Conservation (phyloP, 2,329 filamentous ascomycete species). For the Ascochyta pisi region DNA sequence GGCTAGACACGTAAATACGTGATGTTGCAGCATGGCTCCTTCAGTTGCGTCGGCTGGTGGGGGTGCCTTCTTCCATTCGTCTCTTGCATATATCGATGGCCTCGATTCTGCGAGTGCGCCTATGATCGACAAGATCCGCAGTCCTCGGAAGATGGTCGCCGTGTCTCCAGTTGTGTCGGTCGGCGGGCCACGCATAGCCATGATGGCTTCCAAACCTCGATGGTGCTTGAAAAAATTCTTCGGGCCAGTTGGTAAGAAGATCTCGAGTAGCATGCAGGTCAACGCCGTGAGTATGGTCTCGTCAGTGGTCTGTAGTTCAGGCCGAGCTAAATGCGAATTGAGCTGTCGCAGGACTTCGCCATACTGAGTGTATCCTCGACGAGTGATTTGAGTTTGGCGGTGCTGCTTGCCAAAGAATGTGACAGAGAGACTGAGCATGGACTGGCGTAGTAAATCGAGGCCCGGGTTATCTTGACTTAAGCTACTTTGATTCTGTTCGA, state of each 20-base stretch:
- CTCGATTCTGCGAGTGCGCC: constrained; percentile 27
- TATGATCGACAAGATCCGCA: constrained; percentile 35
- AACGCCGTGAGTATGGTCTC: constrained; percentile 36
- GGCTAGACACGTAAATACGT: constrained; percentile 32
- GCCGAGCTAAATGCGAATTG: constrained; percentile 26
- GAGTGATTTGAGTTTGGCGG: constrained; percentile 24
- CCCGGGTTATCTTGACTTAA: constrained; percentile 13
- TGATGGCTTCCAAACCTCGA: constrained; percentile 37
- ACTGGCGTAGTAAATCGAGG: constrained; percentile 29
- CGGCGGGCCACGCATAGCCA: constrained; percentile 33
- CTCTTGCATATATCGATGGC: constrained; percentile 27
- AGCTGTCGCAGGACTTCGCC: constrained; percentile 33
- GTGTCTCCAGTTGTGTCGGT: constrained; percentile 13
- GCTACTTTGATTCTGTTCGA: constrained; percentile 12
- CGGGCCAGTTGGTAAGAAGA: constrained; percentile 37
- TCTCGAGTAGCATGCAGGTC: constrained; percentile 38
- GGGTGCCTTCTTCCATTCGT: constrained; percentile 35
- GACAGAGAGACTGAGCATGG: constrained; percentile 33
- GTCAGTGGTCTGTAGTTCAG: constrained; percentile 28
- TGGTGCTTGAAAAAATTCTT: constrained; percentile 39
- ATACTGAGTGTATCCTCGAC: constrained; percentile 32
- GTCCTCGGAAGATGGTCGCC: constrained; percentile 26
- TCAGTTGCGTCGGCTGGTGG: constrained; percentile 14
- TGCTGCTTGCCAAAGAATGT: constrained; percentile 39
- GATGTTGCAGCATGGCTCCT: constrained; percentile 24